phyloP scores from a whole-genome alignment of 345 rosid species.

The Euphorbia peplus region DNA sequence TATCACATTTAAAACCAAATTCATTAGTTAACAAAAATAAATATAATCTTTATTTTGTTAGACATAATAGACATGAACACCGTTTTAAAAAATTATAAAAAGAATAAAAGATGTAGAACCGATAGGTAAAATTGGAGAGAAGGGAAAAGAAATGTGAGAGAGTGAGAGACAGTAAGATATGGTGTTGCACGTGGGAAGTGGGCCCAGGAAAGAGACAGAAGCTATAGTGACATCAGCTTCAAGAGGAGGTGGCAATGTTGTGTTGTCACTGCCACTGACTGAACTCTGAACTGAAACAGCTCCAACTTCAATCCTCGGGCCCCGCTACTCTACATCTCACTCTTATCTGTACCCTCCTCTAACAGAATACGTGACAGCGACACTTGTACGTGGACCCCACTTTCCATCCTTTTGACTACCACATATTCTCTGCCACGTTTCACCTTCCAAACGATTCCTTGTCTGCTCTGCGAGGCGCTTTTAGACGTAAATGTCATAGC shows the following conservation, averaged over 20 bases:
- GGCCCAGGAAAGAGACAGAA: conserved; percentile 15
- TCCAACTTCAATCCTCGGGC: not conserved
- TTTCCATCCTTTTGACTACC: not conserved
- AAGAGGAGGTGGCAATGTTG: not conserved
- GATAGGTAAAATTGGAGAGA: not conserved
- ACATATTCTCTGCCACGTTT: conserved; percentile 23
- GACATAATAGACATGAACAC: too few species aligned
- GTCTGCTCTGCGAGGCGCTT: not conserved
- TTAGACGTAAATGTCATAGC: not conserved
- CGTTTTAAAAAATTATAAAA: too few species aligned
- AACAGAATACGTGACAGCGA: conserved; percentile 4
- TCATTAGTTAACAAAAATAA: too few species aligned
- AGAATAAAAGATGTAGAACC: too few species aligned
- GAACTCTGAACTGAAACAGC: not conserved
- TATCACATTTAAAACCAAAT: too few species aligned
- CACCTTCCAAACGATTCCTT: not conserved
- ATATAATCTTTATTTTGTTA: too few species aligned
- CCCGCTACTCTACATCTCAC: conserved; percentile 10
- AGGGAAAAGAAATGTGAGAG: not conserved
- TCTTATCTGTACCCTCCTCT: conserved; percentile 16
- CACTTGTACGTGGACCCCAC: conserved; percentile 9
- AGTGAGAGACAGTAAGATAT: conserved; percentile 8
- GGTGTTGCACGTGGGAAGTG: conserved; percentile 24
- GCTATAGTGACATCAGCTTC: conserved; percentile 15
- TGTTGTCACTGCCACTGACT: conserved; percentile 7